Evolutionary conservation across 306 rosid species (phyloP).

Genomic region (Dalbergia cultrata): DNA sequence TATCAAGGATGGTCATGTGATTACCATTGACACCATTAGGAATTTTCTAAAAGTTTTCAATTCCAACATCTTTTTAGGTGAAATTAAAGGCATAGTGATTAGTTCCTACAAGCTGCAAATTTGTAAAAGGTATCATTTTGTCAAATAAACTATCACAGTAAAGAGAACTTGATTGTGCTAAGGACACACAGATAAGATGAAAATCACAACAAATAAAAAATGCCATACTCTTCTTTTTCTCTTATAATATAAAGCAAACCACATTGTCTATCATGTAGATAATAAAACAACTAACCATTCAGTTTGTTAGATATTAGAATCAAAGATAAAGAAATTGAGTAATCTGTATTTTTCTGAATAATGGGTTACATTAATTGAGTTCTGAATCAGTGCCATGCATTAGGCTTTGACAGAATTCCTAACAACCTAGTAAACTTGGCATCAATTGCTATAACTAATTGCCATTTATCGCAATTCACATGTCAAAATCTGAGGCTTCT

Average conservation of each 20-base stretch:
- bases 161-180: constrained; percentile 17
- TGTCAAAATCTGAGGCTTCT: not conserved
- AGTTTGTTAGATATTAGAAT: no score
- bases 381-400: not conserved
- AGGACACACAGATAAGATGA: constrained; percentile 6
- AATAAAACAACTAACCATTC: not conserved
- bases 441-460: not conserved
- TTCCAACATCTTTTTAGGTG: constrained; percentile 85
- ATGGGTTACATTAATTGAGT: not conserved
- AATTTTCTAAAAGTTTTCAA: constrained; percentile 87
- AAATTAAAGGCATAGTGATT: constrained; percentile 89
- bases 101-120: constrained; percentile 91
- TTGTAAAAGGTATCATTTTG: constrained; percentile 37
- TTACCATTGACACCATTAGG: constrained; percentile 98
- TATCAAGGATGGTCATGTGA: constrained; percentile 22
- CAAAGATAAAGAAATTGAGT: no score
- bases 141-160: constrained; percentile 31
- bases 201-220: constrained; percentile 56
- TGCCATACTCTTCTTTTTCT: not conserved
- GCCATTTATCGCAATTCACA: not conserved
- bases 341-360: no score
- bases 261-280: not conserved
- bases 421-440: not conserved
- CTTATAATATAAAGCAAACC: not conserved
- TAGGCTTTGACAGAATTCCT: not conserved